Evolutionary conservation across 1,284 basidiomycete species (phyloP).

Genomic region (Coniferiporia weirii): DNA sequence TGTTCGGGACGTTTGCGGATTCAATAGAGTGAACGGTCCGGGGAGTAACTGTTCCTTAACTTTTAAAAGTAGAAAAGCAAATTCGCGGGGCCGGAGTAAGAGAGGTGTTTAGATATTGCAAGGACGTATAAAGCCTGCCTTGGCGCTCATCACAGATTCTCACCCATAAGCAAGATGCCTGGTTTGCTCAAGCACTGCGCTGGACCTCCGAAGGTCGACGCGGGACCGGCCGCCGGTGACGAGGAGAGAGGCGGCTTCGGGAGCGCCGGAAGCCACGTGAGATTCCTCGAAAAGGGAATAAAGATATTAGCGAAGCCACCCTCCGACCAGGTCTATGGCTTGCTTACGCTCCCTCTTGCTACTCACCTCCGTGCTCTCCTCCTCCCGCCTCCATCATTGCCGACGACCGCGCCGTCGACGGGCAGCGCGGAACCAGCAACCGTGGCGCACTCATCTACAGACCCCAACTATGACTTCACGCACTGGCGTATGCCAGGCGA

Average conservation of each 20-base stretch:
- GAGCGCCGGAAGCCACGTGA: not conserved
- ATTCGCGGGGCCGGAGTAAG: not conserved
- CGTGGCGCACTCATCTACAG: conserved; percentile 2
- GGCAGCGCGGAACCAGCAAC: not conserved
- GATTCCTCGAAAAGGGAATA: not conserved
- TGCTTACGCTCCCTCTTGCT: not conserved
- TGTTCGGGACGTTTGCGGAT: too few species aligned
- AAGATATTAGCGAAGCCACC: not conserved
- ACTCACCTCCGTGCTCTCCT: not conserved
- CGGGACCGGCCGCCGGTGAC: too few species aligned
- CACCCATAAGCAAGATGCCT: not conserved
- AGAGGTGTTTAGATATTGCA: not conserved
- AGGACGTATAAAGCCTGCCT: not conserved
- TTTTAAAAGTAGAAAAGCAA: too few species aligned
- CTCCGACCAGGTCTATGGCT: not conserved
- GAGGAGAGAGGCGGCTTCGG: not conserved
- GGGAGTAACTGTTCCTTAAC: too few species aligned
- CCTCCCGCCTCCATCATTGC: not conserved
- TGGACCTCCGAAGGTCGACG: not conserved
- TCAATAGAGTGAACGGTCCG: too few species aligned
- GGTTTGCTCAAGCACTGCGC: not conserved
- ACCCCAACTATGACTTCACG: conserved; percentile 11
- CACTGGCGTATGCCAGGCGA: conserved; percentile 18
- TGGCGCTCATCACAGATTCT: not conserved
- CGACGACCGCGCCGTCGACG: not conserved